Percentiles rank a stretch among this genome's conserved stretches.
Conservation (phyloP, 495 filamentous ascomycete genomes). For the Cudoniella acicularis region DNA sequence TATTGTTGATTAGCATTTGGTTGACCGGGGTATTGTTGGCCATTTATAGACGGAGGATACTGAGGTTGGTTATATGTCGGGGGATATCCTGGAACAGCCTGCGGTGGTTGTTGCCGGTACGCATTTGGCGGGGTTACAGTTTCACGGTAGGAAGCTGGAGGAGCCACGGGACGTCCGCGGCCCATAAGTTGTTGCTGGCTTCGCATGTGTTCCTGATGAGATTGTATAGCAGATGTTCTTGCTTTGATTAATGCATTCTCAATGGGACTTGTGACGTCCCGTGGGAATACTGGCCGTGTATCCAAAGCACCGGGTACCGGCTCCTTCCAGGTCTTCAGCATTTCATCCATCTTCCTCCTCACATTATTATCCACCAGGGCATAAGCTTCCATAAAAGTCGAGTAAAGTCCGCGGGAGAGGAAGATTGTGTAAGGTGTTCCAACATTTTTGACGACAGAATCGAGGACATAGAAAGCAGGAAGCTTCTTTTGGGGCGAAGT, state of each 20-base stretch:
- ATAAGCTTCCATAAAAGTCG: conserved; percentile 95
- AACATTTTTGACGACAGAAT: conserved; percentile 98
- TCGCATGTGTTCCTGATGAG: conserved; percentile 62
- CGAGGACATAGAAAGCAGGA: conserved; percentile 93
- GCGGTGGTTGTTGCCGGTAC: conserved; percentile 24
- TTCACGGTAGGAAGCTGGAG: conserved; percentile 53
- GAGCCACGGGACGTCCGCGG: conserved; percentile 49
- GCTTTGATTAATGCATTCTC: conserved; percentile 91
- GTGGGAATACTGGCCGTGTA: conserved; percentile 80
- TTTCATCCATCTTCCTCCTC: conserved; percentile 89
- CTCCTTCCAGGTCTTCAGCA: conserved; percentile 98
- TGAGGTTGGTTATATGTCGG: conserved; percentile 29
- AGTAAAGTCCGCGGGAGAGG: conserved; percentile 84
- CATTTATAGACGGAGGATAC: conserved; percentile 7
- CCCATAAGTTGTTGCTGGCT: conserved; percentile 60
- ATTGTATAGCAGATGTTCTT: conserved; percentile 67
- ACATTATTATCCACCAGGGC: conserved; percentile 74
- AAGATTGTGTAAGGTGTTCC: conserved; percentile 95
- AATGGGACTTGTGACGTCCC: conserved; percentile 79
- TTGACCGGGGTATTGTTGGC: conserved; percentile 6
- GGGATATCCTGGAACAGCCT: conserved; percentile 12
- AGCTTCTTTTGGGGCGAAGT: conserved; percentile 80
- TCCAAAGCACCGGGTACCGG: conserved; percentile 90
- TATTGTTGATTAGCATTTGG: conserved; percentile 7
- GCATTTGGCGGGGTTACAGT: conserved; percentile 65